Evolutionary conservation across 306 rosid genomes (phyloP).

Genomic region (Sesbania bispinosa): DNA sequence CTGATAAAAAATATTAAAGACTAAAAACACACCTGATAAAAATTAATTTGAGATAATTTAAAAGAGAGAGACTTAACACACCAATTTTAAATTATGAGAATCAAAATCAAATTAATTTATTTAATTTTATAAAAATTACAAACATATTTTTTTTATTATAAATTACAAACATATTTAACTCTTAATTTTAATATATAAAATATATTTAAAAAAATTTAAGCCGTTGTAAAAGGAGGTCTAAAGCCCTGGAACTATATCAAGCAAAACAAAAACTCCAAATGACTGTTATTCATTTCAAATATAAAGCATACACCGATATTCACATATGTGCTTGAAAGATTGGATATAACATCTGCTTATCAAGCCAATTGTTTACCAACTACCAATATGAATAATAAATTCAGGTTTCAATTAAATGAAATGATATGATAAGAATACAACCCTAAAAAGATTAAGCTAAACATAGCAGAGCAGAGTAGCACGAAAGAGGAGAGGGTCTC

Average conservation of each 20-base stretch:
- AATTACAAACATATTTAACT: no score
- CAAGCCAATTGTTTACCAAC: constrained; percentile 10
- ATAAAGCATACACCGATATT: background rate
- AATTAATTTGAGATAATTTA: no score
- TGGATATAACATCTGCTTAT: background rate
- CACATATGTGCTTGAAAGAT: background rate
- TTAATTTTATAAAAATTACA: no score
- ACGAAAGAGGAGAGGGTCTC: background rate
- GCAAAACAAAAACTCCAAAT: constrained; percentile 23
- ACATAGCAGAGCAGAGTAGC: background rate
- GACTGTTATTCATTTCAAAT: background rate
- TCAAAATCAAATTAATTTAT: no score
- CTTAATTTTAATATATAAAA: no score
- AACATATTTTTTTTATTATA: no score
- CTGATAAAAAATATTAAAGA: no score
- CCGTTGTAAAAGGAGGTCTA: no score
- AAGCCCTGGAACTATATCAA: constrained; percentile 1
- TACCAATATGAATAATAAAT: background rate
- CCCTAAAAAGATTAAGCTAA: background rate
- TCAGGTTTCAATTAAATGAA: constrained; percentile 12
- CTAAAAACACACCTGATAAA: no score
- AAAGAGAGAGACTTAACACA: no score
- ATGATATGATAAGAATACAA: background rate
- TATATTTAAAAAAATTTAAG: no score
- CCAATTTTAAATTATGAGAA: no score